Evolutionary conservation across 2,329 filamentous ascomycete genomes (phyloP).

Genomic region (Chlorencoelia australis): DNA sequence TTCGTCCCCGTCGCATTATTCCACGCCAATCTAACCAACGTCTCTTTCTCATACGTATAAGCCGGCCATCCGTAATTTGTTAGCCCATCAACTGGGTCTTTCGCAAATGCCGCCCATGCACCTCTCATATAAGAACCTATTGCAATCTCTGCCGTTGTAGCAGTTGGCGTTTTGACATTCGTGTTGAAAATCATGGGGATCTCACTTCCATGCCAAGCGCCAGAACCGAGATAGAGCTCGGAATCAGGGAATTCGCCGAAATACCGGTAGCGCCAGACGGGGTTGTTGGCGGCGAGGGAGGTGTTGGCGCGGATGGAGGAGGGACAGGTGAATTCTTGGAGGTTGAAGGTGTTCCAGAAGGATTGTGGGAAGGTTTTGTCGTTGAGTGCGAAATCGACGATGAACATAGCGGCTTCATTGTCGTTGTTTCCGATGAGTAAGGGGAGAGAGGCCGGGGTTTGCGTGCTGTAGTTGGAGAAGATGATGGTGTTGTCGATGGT

Average conservation of each 20-base stretch:
- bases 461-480: conserved; percentile 22
- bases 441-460: conserved; percentile 15
- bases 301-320: conserved; percentile 21
- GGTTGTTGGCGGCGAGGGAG: conserved; percentile 19
- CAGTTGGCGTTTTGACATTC: conserved; percentile 3
- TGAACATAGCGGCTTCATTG: conserved; percentile 27
- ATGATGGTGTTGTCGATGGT: conserved; percentile 22
- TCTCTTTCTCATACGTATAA: conserved; percentile 3
- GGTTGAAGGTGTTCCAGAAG: conserved; percentile 24
- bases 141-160: conserved; percentile 19
- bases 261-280: conserved; percentile 32
- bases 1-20: conserved; percentile 9
- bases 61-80: conserved; percentile 20
- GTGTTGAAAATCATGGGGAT: conserved; percentile 26
- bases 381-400: conserved; percentile 15
- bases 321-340: conserved; percentile 28
- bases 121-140: conserved; percentile 29
- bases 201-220: conserved; percentile 29
- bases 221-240: conserved; percentile 22
- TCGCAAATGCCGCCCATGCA: conserved; percentile 32
- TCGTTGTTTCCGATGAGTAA: conserved; percentile 27
- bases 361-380: conserved; percentile 15
- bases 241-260: conserved; percentile 30
- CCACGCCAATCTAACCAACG: conserved; percentile 8
- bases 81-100: conserved; percentile 28